Evolutionary conservation across 2,329 filamentous ascomycete species (phyloP).

Genomic region (Alternaria consortialis): DNA sequence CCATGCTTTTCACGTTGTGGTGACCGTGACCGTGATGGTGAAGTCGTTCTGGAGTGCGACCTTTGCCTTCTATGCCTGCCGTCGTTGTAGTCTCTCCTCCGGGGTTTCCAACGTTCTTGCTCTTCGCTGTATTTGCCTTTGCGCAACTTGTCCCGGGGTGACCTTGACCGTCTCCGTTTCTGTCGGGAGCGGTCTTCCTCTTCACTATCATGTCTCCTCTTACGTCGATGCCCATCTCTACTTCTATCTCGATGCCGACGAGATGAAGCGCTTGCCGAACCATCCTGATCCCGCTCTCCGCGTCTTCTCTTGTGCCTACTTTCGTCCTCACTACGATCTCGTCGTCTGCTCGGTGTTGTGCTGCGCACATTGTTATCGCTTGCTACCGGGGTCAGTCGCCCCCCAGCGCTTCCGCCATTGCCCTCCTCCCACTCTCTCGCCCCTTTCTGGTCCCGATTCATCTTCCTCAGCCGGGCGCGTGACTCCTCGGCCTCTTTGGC

Average conservation of each 20-base stretch:
- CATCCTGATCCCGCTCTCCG: conserved; percentile 19
- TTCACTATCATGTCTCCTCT: conserved; percentile 23
- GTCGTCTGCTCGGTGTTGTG: conserved; percentile 28
- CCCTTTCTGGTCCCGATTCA: conserved; percentile 34
- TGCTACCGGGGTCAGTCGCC: conserved; percentile 32
- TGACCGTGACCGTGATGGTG: conserved; percentile 31
- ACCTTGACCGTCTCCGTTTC: conserved; percentile 30
- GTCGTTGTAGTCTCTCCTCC: conserved; percentile 15
- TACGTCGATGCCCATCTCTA: conserved; percentile 24
- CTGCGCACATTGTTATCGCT: conserved; percentile 26
- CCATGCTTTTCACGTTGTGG: conserved; percentile 22
- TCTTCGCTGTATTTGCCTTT: conserved; percentile 19
- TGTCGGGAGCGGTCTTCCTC: conserved; percentile 20
- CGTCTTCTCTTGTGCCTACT: conserved; percentile 9
- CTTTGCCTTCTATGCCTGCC: conserved; percentile 23
- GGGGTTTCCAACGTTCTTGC: conserved; percentile 17
- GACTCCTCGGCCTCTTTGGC: conserved; percentile 86
- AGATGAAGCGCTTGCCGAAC: background rate
- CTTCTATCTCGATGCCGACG: conserved; percentile 24
- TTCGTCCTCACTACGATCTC: conserved; percentile 31
- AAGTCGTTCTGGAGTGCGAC: conserved; percentile 29
- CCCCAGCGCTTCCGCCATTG: conserved; percentile 25
- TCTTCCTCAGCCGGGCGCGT: conserved; percentile 69
- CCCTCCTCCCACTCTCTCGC: conserved; percentile 17
- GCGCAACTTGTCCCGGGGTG: conserved; percentile 20